These are phyloP conservation scores for Hamamelis virginiana DNA, from an alignment of 164 flowering plant species.

Conservation along the genomic window DNA sequence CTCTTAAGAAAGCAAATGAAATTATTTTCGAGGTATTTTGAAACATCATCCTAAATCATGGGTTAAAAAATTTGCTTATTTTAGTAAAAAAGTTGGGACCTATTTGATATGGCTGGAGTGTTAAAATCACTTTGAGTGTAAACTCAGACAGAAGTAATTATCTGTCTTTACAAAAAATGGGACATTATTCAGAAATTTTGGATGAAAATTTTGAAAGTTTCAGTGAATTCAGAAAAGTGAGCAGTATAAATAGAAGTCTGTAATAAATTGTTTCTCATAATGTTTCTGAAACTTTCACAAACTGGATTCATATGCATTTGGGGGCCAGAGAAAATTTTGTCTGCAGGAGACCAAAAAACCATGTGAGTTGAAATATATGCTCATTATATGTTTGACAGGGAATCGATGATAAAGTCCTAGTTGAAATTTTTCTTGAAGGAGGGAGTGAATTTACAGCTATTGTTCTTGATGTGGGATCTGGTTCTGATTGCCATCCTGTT, in stretches of 20 bases:
- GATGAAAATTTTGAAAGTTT: too few relatives aligned
- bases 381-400: slow-evolving; percentile 43
- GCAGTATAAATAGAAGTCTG: neutral
- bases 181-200: too few relatives aligned
- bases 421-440: slow-evolving; percentile 85
- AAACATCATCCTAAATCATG: neutral
- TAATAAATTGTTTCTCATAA: neutral
- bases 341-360: neutral
- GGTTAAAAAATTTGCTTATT: neutral
- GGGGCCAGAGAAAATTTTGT: neutral
- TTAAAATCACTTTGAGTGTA: too few relatives aligned
- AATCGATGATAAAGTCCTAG: slow-evolving; percentile 72
- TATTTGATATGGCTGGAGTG: too few relatives aligned
- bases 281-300: neutral
- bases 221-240: neutral
- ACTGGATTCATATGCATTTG: neutral
- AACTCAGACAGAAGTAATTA: too few relatives aligned
- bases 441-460: slow-evolving; percentile 88
- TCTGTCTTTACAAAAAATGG: too few relatives aligned
- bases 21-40: slow-evolving; percentile 60
- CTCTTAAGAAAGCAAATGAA: slow-evolving; percentile 58
- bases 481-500: slow-evolving; percentile 64
- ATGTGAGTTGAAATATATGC: neutral
- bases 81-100: too few relatives aligned
- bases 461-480: slow-evolving; percentile 85